Evolutionary conservation across 208 protist species (phyloP), one percentile per base, ranked within the genome.

Genomic region (Herpetomonas samuelpessoai): DNA sequence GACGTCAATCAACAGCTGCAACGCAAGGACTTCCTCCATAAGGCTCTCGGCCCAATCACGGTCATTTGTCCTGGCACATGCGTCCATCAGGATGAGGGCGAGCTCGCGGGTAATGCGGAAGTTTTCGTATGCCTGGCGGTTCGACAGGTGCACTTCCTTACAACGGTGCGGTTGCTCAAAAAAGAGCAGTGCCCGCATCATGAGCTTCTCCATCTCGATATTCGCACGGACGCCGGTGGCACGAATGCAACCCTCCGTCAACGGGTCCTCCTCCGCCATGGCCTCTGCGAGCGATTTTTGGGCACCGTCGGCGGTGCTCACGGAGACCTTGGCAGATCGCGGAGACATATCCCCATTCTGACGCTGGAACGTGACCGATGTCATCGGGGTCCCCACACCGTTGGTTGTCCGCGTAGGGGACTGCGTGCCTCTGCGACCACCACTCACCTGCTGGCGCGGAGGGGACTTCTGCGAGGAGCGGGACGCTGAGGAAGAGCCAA

Each of bases 141-240:
- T 64, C 2, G 2, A n/a, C 3, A 66, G 38, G 35, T 83, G 82
- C 10, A 93, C 71, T 28, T 68, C 35, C 44, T 74, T 65, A 22
- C 81, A 88, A 2, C 64, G 66, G 10, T 71, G 53, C 0, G 69
- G 56, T 45, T 83, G 63, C 4, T 62, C 65, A 55, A 89, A 67
- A 16, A 62, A 21, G 0, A 83, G 35, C 39, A 77, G 87, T 2
- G 84, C 83, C 21, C 64, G 45, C 0, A 92, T 71, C 22, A 96
- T 78, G 19, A 87, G 52, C 25, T 80, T 66, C 65, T 93, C 95
- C 0, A 87, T 95, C 55, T 81, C 81, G 2, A 80, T 52, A 45
- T 93, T 91, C 2, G 83, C 74, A 39, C 69, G 68, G n/a, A 91
- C 72, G 4, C 77, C 74, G 7, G 31, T 55, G 22, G 77, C 76